Evolutionary conservation across 805 yeast species (phyloP), one percentile per base, ranked within the genome.

Genomic region (Yamadazyma sp.): DNA sequence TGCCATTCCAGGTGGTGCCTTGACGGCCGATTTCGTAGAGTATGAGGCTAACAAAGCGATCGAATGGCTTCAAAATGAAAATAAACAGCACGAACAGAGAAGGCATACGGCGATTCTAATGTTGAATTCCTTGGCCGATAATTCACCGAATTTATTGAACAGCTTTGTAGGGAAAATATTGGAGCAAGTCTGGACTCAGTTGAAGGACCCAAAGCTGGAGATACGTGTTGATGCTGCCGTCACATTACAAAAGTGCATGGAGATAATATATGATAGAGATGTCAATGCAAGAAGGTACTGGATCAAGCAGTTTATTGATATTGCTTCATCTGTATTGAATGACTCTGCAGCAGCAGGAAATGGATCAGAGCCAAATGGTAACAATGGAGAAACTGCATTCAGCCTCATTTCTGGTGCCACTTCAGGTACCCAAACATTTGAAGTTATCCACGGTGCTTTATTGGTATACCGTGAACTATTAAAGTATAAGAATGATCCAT

Each of bases 11-110:
- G 95, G 95, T 18, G 93, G 95, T 1, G 80, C 95, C 1, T 62
- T 89, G 37, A 87, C 96, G 0, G 89, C 95, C 1, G 96, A 89
- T 35, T 84, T 91, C 57, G 96, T 93, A 18, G 97, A 91, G 45
- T 84, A 79, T 50, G 96, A 91, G 58, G 93, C 93, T 6, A 86
- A 84, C 53, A 73, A 85, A 33, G 87, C 96, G 26, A 71, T 91
- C 35, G 99, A 93, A 59, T 84, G 96, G 91, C 73, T 91, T 16
- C 85, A 87, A 22, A 73, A 83, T n/a, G 95, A 89, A 45, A 63
- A 56, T 41, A 82, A 87, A 47, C 88, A 84, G 52, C 64, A 66
- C 40, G 96, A 88, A 50, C 75, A 77, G 30, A 77, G 95, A 51
- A 78, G 93, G 46, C 97, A 91, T 55, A 96, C 97, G 0, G 95